Evolutionary conservation across 352 stramenopile genomes (phyloP).

Genomic region (Globisporangium irregulare): DNA sequence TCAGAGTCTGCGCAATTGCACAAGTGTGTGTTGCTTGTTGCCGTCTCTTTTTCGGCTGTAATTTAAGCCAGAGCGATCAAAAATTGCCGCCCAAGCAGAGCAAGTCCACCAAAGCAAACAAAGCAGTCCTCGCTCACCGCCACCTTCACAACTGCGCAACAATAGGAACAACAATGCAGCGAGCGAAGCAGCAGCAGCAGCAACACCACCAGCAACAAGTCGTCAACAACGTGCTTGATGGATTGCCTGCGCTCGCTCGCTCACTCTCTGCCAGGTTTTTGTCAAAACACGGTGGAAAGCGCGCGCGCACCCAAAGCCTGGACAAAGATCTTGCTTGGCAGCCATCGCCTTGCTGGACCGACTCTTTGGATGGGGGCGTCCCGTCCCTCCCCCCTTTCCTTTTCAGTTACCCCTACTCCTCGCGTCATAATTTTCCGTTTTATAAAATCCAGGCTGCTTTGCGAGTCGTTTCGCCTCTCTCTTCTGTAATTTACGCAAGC

Average conservation of each 20-base stretch:
- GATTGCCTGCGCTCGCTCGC: not conserved
- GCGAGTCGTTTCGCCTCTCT: not conserved
- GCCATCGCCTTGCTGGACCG: not conserved
- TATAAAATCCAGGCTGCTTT: not conserved
- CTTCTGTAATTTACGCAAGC: not conserved
- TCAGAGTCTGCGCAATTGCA: not conserved
- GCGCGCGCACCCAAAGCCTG: not conserved
- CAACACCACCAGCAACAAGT: not conserved
- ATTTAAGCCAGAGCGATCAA: not conserved
- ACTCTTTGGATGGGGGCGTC: not conserved
- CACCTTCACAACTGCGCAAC: not conserved
- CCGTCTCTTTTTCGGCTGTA: not conserved
- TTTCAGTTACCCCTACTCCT: not conserved
- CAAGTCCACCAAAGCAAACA: not conserved
- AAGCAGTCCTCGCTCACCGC: not conserved
- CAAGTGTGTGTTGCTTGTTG: not conserved
- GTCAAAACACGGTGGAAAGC: not conserved
- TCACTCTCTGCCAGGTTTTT: not conserved
- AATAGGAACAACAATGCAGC: not conserved
- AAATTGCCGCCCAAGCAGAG: not conserved
- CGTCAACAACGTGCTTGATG: not conserved
- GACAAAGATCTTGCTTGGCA: not conserved
- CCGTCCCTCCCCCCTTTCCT: not conserved
- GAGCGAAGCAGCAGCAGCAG: not conserved
- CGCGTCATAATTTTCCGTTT: not conserved